These are phyloP conservation scores for Botryosphaeria dothidea DNA, from an alignment of 2,329 filamentous ascomycete genomes.

Conservation along the genomic window DNA sequence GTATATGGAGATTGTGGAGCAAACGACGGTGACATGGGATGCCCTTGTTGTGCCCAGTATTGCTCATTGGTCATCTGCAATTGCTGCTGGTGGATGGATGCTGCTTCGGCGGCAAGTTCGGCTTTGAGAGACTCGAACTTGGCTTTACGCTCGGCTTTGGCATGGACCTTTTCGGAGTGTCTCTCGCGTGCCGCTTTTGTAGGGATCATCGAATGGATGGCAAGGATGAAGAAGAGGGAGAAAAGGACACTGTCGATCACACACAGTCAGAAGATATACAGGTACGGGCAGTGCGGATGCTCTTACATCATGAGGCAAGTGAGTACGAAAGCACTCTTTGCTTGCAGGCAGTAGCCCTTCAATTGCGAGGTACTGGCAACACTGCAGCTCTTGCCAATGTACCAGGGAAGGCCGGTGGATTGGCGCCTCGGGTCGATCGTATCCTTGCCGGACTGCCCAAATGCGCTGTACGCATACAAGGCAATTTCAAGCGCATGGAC, in stretches of 20 bases:
- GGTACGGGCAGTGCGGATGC: neutral
- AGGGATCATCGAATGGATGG: constrained; percentile 57
- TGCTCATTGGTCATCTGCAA: constrained; percentile 12
- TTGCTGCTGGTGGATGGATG: neutral
- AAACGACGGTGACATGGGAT: neutral
- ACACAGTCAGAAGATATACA: constrained; percentile 4
- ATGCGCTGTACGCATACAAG: constrained; percentile 66
- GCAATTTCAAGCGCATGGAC: constrained; percentile 59
- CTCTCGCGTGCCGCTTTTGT: constrained; percentile 32
- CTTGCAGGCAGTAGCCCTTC: constrained; percentile 63
- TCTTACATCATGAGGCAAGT: constrained; percentile 69
- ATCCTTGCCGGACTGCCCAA: constrained; percentile 73
- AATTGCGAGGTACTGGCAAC: constrained; percentile 59
- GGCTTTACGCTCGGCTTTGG: constrained; percentile 25
- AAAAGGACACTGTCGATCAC: constrained; percentile 56
- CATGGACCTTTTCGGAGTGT: constrained; percentile 26
- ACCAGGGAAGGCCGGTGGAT: constrained; percentile 69
- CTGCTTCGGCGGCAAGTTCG: constrained; percentile 29
- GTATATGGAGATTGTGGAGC: constrained; percentile 2
- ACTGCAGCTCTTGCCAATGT: constrained; percentile 69
- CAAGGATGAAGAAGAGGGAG: constrained; percentile 58
- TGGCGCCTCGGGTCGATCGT: constrained; percentile 65
- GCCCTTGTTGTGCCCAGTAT: constrained; percentile 18
- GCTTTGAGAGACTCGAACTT: constrained; percentile 36
- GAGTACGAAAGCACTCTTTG: constrained; percentile 66